Percentiles rank a stretch among this genome's conserved stretches.
These are phyloP conservation scores for Aspergillus conjunctus DNA, from an alignment of 495 filamentous ascomycete species.

Conservation along the genomic window DNA sequence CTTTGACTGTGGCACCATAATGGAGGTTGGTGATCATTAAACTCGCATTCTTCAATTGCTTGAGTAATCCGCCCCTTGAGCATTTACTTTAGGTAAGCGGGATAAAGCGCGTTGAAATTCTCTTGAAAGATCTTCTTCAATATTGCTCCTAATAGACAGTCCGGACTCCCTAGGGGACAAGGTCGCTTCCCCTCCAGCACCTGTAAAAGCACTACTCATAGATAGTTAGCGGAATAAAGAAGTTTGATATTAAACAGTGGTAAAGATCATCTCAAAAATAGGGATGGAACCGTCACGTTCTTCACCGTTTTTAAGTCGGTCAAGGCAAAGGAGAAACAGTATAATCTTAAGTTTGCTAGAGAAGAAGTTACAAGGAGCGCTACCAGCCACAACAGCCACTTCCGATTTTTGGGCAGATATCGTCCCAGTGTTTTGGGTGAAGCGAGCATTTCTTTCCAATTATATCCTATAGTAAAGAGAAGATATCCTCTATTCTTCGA, in stretches of 20 bases:
- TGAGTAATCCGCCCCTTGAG: neutral
- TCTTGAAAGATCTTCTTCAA: neutral
- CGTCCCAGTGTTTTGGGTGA: neutral
- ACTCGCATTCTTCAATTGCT: neutral
- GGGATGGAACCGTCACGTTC: neutral
- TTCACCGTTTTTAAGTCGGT: neutral
- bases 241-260: neutral
- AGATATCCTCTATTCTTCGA: too few species aligned
- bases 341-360: neutral
- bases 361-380: slow-evolving; percentile 16
- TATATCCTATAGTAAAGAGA: too few species aligned
- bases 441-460: neutral
- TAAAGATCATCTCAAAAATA: slow-evolving; percentile 15
- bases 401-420: slow-evolving; percentile 9
- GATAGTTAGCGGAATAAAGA: neutral
- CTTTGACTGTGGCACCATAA: neutral
- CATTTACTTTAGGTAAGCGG: neutral
- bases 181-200: too few species aligned
- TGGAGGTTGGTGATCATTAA: slow-evolving; percentile 3
- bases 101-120: too few species aligned
- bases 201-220: too few species aligned
- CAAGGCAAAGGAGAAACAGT: neutral
- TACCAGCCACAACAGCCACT: slow-evolving; percentile 26
- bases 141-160: too few species aligned
- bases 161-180: too few species aligned